Percentiles rank a stretch among this genome's conserved stretches.
phyloP scores from a whole-genome alignment of 768 basidiomycete genomes.

The Sporobolomyces roseus region DNA sequence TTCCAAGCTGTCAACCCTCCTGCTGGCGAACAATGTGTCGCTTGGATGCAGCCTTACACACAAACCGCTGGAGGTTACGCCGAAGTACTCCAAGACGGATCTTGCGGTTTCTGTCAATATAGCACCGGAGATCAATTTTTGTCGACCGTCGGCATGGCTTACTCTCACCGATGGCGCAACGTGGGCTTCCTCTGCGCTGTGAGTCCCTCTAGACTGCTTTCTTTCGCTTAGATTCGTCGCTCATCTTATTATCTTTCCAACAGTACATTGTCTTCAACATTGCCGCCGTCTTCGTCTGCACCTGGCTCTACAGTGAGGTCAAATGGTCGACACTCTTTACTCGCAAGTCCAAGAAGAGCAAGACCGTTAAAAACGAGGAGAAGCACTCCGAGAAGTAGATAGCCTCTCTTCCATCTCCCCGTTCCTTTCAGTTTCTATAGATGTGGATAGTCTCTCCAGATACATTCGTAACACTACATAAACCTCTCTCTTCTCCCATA shows the following conservation, averaged over 20 bases:
- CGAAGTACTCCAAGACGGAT: slow-evolving; percentile 28
- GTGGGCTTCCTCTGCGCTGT: slow-evolving; percentile 29
- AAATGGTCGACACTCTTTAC: slow-evolving; percentile 24
- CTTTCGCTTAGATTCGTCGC: background rate
- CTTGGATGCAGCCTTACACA: slow-evolving; percentile 37
- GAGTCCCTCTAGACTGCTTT: background rate
- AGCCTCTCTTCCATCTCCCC: too few species aligned
- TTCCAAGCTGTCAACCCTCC: slow-evolving; percentile 41
- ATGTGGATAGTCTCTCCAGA: too few species aligned
- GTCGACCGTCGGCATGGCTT: slow-evolving; percentile 31
- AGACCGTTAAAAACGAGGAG: background rate
- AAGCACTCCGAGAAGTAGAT: slow-evolving; percentile 14
- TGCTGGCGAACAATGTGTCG: slow-evolving; percentile 35
- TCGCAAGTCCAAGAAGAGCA: background rate
- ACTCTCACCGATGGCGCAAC: slow-evolving; percentile 33
- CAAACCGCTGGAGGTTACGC: slow-evolving; percentile 33
- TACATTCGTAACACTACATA: too few species aligned
- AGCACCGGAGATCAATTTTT: slow-evolving; percentile 41
- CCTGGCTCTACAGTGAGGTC: slow-evolving; percentile 27
- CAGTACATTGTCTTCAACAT: slow-evolving; percentile 40
- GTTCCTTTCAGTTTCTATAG: too few species aligned
- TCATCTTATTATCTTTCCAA: background rate
- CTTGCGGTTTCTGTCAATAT: slow-evolving; percentile 35
- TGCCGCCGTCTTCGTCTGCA: slow-evolving; percentile 11
- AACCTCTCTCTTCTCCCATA: too few species aligned